Conservation (phyloP, 352 stramenopile species). For the Globisporangium apiculatum region DNA sequence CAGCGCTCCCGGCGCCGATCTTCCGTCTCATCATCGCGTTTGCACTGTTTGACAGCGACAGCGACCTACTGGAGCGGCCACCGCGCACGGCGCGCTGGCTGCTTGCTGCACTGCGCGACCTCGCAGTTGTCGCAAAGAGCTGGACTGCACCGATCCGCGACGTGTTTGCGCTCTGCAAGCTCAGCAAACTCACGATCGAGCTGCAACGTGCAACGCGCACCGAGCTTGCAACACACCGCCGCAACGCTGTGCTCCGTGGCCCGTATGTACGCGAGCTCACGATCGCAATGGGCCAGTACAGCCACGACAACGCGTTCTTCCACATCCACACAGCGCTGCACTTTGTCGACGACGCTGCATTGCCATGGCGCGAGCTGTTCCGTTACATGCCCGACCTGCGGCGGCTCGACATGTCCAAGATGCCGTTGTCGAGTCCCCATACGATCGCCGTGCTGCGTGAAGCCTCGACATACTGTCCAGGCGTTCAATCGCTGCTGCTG, state of each 20-base stretch:
- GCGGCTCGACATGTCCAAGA: conserved; percentile 38
- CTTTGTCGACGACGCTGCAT: conserved; percentile 17
- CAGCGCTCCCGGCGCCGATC: conserved; percentile 22
- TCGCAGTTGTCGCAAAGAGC: conserved; percentile 27
- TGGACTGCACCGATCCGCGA: conserved; percentile 28
- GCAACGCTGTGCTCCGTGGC: conserved; percentile 18
- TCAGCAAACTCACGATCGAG: conserved; percentile 23
- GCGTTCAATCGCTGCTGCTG: conserved; percentile 36
- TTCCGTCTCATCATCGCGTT: conserved; percentile 29
- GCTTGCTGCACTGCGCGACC: conserved; percentile 9
- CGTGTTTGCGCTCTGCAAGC: conserved; percentile 17
- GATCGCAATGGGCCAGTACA: conserved; percentile 19
- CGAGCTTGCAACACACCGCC: conserved; percentile 14
- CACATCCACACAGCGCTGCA: conserved; percentile 12
- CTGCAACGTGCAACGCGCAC: conserved; percentile 19
- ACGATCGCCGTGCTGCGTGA: conserved; percentile 27
- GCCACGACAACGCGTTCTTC: conserved; percentile 21
- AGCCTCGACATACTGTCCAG: conserved; percentile 27
- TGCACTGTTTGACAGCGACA: conserved; percentile 13
- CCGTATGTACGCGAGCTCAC: conserved; percentile 18
- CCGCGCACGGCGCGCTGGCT: conserved; percentile 1
- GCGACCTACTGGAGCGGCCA: conserved; percentile 13
- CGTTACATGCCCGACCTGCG: conserved; percentile 31
- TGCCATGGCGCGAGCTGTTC: conserved; percentile 40
- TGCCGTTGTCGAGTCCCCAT: conserved; percentile 33